Evolutionary conservation across 2,329 filamentous ascomycete species (phyloP).

Genomic region (Sarocladium oryzae): DNA sequence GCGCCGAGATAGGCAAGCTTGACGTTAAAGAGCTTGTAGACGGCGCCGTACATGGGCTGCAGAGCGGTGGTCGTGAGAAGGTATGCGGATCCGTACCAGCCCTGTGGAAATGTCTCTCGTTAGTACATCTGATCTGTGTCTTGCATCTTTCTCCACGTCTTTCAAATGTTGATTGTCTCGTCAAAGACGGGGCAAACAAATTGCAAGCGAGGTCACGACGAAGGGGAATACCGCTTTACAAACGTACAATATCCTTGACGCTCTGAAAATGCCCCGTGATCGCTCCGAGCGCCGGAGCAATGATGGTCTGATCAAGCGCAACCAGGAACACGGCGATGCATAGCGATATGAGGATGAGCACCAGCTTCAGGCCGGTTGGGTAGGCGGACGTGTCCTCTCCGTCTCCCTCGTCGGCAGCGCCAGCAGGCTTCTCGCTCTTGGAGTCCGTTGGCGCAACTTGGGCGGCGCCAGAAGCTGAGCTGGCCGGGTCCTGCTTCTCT

Average conservation of each 20-base stretch:
- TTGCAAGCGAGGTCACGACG: no score
- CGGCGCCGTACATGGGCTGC: conserved; percentile 41
- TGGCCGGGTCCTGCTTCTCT: background rate
- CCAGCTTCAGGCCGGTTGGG: conserved; percentile 31
- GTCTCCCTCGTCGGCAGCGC: conserved; percentile 6
- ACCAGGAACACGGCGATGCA: conserved; percentile 43
- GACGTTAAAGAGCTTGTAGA: conserved; percentile 45
- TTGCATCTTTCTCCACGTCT: no score
- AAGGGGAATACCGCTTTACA: no score
- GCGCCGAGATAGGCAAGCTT: conserved; percentile 37
- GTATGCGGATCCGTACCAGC: conserved; percentile 45
- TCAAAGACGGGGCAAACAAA: no score
- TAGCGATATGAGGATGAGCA: conserved; percentile 36
- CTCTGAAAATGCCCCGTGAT: conserved; percentile 40
- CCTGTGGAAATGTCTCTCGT: no score
- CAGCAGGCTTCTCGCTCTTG: conserved; percentile 4
- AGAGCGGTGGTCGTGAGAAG: conserved; percentile 43
- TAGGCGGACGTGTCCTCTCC: conserved; percentile 24
- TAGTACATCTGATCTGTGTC: no score
- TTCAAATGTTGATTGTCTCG: no score
- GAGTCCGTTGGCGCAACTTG: background rate
- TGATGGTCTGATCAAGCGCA: conserved; percentile 45
- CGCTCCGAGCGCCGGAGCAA: conserved; percentile 45
- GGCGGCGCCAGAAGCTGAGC: conserved; percentile 8
- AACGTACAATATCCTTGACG: conserved; percentile 37